Evolutionary conservation across 2,329 filamentous ascomycete genomes (phyloP), one percentile per base, ranked within the genome.

Genomic region (Fusarium sp.): DNA sequence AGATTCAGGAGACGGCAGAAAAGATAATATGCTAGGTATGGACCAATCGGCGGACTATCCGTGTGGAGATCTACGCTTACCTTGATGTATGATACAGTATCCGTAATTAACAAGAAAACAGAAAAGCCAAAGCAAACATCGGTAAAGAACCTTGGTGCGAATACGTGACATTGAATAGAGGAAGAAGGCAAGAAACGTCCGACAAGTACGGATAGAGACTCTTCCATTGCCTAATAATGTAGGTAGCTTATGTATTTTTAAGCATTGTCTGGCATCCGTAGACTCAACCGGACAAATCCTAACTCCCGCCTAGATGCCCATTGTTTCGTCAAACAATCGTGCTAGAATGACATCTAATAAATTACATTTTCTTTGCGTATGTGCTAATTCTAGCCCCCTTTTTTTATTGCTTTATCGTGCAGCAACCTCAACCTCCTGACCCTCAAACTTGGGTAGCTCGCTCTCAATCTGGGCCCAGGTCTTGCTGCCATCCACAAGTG

Each of bases 371-470:
- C 47, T 25, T 53, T 53, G 5, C 34, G 24, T 71, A 34, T 73
- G 48, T 61, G 40, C 37, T 55, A 37, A 22, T 32, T 48, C 32
- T 57, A 20, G 37, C 22, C 27, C 34, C 32, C 22, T 32, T 42
- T 22, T 49, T 44, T 42, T 24, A 48, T 42, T 67, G 49, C 52
- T 75, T 66, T 78, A 81, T 68, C 79, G 80, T 55, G 72, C 67
- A 44, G 75, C 75, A 64, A 83, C 76, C 54, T 88, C 86, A 20
- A 84, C 78, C 77, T 91, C 89, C 82, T 97, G 94, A 54, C 90
- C 88, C 80, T 94, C 91, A 79, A 97, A 98, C 68, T 90, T 90
- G 29, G 95, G 95, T 75, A 98, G 84, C 77, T 94, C 90, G 69
- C 87, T 86, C 80, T 91, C 86, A 40, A 98, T 85, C 77, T 97